These are phyloP conservation scores for Sugiyamaella castrensis DNA, from an alignment of 1,139 yeast species.

Conservation along the genomic window DNA sequence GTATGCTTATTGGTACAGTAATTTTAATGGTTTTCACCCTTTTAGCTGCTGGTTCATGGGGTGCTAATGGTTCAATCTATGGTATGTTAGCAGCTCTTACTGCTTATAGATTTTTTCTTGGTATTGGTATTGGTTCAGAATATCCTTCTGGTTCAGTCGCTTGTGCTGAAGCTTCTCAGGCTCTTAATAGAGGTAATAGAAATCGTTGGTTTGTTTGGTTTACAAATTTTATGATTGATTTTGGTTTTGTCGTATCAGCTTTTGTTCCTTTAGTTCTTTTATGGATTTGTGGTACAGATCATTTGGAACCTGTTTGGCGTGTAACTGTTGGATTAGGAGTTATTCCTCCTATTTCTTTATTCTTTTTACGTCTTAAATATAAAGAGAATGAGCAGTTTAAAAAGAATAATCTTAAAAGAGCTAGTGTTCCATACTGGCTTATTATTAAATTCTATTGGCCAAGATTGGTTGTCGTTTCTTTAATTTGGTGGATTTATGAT, in stretches of 20 bases:
- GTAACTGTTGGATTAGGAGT: slow-evolving; percentile 89
- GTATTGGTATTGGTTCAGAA: slow-evolving; percentile 77
- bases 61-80: slow-evolving; percentile 52
- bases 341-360: slow-evolving; percentile 77
- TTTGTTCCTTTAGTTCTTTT: slow-evolving; percentile 83
- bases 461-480: slow-evolving; percentile 63
- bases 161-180: slow-evolving; percentile 85
- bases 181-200: slow-evolving; percentile 74
- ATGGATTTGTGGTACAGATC: slow-evolving; percentile 72
- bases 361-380: slow-evolving; percentile 72
- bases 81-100: slow-evolving; percentile 83
- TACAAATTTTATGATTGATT: slow-evolving; percentile 84
- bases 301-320: slow-evolving; percentile 86
- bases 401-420: slow-evolving; percentile 65
- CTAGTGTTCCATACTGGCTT: slow-evolving; percentile 62
- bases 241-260: slow-evolving; percentile 79
- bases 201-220: slow-evolving; percentile 88
- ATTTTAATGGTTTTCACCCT: slow-evolving; percentile 73
- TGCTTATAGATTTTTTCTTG: slow-evolving; percentile 80
- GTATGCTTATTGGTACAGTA: slow-evolving; percentile 73
- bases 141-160: slow-evolving; percentile 94
- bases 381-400: slow-evolving; percentile 68
- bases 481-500: slow-evolving; percentile 90
- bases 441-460: slow-evolving; percentile 82
- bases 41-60: slow-evolving; percentile 85